phyloP scores from a whole-genome alignment of 2,329 filamentous ascomycete species.

The Curvularia sp. region DNA sequence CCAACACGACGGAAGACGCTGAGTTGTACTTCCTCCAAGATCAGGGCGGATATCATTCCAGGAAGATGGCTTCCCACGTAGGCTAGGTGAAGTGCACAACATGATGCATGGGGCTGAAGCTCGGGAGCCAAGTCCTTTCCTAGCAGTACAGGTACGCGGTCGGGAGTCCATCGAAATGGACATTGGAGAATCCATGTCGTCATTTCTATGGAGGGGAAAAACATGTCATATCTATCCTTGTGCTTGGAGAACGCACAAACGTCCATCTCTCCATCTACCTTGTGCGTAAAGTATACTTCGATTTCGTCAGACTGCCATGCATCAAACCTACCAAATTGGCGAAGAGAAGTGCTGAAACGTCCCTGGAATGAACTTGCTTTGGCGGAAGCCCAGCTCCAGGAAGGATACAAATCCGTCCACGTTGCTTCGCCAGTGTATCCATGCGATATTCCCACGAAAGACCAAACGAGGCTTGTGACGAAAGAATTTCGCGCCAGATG shows the following conservation, averaged over 20 bases:
- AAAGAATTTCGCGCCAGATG: neutral
- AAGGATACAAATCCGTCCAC: neutral
- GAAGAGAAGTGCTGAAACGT: too few relatives aligned
- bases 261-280: neutral
- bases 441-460: too few relatives aligned
- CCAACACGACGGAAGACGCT: neutral
- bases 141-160: neutral
- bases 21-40: neutral
- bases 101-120: neutral
- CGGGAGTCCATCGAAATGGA: neutral
- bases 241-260: neutral
- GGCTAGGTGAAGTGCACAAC: neutral
- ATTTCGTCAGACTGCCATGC: neutral
- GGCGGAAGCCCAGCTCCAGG: neutral
- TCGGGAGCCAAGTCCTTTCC: fast-evolving
- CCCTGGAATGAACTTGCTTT: neutral
- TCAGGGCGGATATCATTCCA: neutral
- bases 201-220: neutral
- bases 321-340: neutral
- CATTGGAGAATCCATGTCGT: neutral
- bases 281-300: neutral
- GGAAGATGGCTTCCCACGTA: neutral
- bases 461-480: neutral
- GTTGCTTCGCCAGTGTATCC: fast-evolving
- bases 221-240: neutral